Percentiles rank a stretch among this genome's conserved stretches.
phyloP scores from a whole-genome alignment of 2,329 filamentous ascomycete genomes.

The Colletotrichum lupini region DNA sequence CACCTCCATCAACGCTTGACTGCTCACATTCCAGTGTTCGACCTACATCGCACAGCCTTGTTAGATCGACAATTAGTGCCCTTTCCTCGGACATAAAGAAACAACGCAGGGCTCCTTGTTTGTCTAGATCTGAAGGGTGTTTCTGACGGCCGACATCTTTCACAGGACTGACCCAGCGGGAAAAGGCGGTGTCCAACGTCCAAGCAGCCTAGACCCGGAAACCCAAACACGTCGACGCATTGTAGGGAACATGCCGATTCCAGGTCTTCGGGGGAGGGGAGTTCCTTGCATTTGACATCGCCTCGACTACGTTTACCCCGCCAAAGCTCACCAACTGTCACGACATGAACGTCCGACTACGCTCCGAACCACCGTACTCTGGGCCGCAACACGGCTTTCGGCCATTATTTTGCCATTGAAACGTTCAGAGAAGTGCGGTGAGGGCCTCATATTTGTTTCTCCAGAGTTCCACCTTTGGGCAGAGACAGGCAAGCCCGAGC shows the following conservation, averaged over 20 bases:
- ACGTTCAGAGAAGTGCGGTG: neutral
- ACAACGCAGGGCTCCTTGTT: slow-evolving; percentile 7
- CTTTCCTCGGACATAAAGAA: neutral
- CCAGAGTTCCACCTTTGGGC: neutral
- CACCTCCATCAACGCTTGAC: neutral
- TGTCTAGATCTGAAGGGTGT: neutral
- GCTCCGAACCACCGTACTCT: neutral
- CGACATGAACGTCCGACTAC: slow-evolving; percentile 1
- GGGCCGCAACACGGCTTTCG: neutral
- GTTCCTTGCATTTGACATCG: slow-evolving; percentile 6
- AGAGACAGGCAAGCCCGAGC: neutral
- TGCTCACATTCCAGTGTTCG: neutral
- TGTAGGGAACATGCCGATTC: slow-evolving; percentile 27
- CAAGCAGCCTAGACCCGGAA: neutral
- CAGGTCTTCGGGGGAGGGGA: neutral
- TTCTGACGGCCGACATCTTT: slow-evolving; percentile 3
- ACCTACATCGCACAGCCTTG: neutral
- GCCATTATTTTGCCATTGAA: neutral
- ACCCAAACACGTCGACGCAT: slow-evolving; percentile 24
- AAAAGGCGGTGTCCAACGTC: slow-evolving; percentile 33
- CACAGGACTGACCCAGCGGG: slow-evolving; percentile 24
- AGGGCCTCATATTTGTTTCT: slow-evolving; percentile 10
- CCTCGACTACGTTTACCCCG: neutral
- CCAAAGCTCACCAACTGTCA: neutral
- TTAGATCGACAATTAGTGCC: slow-evolving; percentile 27